Evolutionary conservation across 495 filamentous ascomycete species (phyloP), one percentile per base, ranked within the genome.

Genomic region (Aspergillus cristatus): DNA sequence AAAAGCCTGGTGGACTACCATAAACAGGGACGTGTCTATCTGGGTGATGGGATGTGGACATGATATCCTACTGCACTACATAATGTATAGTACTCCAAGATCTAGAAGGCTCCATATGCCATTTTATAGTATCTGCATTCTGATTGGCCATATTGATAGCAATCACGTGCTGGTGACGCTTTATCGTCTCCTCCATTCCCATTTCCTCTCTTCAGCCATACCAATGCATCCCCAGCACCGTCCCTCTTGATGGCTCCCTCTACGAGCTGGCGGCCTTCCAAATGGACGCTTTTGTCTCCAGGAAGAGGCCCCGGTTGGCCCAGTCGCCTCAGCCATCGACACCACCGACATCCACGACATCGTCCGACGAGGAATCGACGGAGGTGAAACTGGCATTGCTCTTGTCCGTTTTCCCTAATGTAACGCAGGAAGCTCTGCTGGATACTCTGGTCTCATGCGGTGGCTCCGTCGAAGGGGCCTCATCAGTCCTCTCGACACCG

Each of bases 331-430:
- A 35, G 20, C 37, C 32, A 35, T 37, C 38, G 15, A 35, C 22
- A 12, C 7, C n/a, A 7, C 24, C 30, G 36, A 7, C 25, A 13
- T 35, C 12, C 15, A 37, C 25, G 28, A 35, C 25, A 25, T 13
- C 31, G 15, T 11, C 47, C 1, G 70, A 76, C 6, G 76, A 86
- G 12, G 82, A 89, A 14, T 81, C 84, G 3, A 97, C 90, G 0
- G 90, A 97, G 48, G 60, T 91, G 45, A 96, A 95, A 51, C 61
- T 97, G 2, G 87, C 87, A 2, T 71, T 88, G 1, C 70, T 97
- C 5, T 67, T 79, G 1, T 96, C 91, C 0, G 71, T 96, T 1
- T 71, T 84, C 46, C 76, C 84, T 0, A 41, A 63, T 3, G 40
- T 78, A 2, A 68, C 78, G 31, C 76, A 85, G 39, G 71, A 77